These are phyloP conservation scores for Aspergillus sp. DNA, from an alignment of 2,329 filamentous ascomycete genomes.

Conservation along the genomic window DNA sequence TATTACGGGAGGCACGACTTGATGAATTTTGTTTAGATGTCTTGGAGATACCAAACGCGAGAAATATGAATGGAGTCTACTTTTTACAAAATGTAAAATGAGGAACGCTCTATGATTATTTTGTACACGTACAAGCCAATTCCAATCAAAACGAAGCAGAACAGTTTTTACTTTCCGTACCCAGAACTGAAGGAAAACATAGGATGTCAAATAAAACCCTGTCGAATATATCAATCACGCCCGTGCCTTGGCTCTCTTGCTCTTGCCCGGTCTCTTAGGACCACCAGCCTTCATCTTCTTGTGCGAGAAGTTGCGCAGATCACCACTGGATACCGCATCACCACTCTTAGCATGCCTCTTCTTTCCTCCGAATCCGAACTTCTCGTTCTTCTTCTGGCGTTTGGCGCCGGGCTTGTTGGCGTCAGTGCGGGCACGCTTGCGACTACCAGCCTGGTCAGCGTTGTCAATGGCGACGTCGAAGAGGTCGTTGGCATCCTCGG, in stretches of 20 bases:
- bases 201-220: neutral
- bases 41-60: too few species aligned
- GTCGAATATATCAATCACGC: slow-evolving; percentile 9
- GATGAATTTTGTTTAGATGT: too few species aligned
- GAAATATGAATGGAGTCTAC: too few species aligned
- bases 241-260: slow-evolving; percentile 35
- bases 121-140: too few species aligned
- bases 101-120: too few species aligned
- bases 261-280: slow-evolving; percentile 47
- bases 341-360: slow-evolving; percentile 88
- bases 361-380: slow-evolving; percentile 94
- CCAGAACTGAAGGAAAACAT: neutral
- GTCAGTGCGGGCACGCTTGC: slow-evolving; percentile 36
- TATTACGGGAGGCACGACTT: too few species aligned
- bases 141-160: neutral
- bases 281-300: slow-evolving; percentile 70
- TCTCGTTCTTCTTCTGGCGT: slow-evolving; percentile 87
- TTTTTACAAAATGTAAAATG: too few species aligned
- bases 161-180: neutral
- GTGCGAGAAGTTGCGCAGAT: slow-evolving; percentile 70
- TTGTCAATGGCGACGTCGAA: slow-evolving; percentile 86
- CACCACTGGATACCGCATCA: slow-evolving; percentile 73
- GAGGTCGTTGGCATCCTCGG: slow-evolving; percentile 67
- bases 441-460: slow-evolving; percentile 51
- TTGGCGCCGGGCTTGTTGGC: slow-evolving; percentile 49